Base-by-base conservation (phyloP, 805 yeast species). In the Kluyveromyces siamensis region DNA sequence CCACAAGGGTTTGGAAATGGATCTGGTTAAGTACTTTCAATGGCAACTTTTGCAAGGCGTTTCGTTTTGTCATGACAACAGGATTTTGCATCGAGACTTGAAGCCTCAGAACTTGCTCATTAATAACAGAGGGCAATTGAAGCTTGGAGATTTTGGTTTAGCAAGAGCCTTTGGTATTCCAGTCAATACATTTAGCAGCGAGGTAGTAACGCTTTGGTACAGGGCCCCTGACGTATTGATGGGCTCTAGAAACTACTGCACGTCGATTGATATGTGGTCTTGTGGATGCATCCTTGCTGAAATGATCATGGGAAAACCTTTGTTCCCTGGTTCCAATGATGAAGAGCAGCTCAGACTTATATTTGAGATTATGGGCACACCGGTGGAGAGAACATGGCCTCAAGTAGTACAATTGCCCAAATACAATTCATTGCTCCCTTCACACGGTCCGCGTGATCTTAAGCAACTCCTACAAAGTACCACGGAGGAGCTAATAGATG, bases 241-340 rank as follows among this genome's bases (percentile, higher is more conserved):
- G 55, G 99, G 99, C 13, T 96, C 97, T 2, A 87, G 95, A 57
- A 97, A 93, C 61, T 93, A 93, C 67, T 87, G 96, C 36, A 93
- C 98, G 0, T 97, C 98, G 17, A 96, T 93, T 46, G 99, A 93
- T 66, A 89, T 93, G 85, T 93, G 99, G 99, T 87, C 96, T 10
- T 86, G 91, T 52, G 99, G 99, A 14, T 90, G 97, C 64, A 93
- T 93, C 44, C 86, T 93, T 66, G 99, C 97, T 7, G 99, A 93
- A 66, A 90, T 93, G 98, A 88, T 90, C 50, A 87, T 89, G 59
- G 81, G 99, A 48, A 87, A 87, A 65, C 97, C 99, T 8, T 68
- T 93, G 47, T 91, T 93, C 70, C 96, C 98, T 0, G 99, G 99
- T 6, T 96, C 93, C 65, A 88, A 96, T 10, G 99, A 93, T 66